These are phyloP conservation scores for Simplicillium sp. DNA, from an alignment of 2,329 filamentous ascomycete genomes.

Conservation along the genomic window DNA sequence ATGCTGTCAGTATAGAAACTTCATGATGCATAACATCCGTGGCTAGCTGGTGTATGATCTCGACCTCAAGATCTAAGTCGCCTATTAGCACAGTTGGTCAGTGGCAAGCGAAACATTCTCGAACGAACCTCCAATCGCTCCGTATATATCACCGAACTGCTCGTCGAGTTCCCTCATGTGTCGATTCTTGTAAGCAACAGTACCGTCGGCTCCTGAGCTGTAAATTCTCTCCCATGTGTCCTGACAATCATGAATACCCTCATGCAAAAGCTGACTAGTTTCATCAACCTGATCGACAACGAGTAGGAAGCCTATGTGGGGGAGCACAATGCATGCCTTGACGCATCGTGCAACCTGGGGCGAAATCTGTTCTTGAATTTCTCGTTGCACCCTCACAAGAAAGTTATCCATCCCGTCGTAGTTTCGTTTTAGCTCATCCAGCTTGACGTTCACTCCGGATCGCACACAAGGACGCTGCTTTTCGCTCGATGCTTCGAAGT, in stretches of 20 bases:
- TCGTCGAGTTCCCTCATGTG: conserved; percentile 74
- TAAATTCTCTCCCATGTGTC: conserved; percentile 63
- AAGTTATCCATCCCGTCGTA: conserved; percentile 73
- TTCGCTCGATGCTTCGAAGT: conserved; percentile 68
- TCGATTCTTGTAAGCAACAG: conserved; percentile 78
- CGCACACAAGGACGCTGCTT: conserved; percentile 65
- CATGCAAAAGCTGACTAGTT: conserved; percentile 51
- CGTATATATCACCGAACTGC: conserved; percentile 76
- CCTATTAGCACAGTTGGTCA: background rate
- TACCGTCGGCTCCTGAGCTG: conserved; percentile 62
- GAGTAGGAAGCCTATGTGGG: conserved; percentile 84
- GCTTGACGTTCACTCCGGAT: conserved; percentile 57
- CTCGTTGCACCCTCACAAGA: conserved; percentile 55
- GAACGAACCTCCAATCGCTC: conserved; percentile 61
- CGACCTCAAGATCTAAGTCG: conserved; percentile 70
- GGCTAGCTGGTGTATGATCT: conserved; percentile 72
- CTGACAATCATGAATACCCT: conserved; percentile 44
- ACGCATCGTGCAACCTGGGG: conserved; percentile 42
- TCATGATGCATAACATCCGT: conserved; percentile 62
- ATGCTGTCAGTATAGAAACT: conserved; percentile 55
- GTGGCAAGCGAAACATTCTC: no score
- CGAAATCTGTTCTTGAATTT: conserved; percentile 56
- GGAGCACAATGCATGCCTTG: conserved; percentile 78
- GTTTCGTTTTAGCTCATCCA: conserved; percentile 68
- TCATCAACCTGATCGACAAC: conserved; percentile 47